Evolutionary conservation across 768 basidiomycete genomes (phyloP).

Genomic region (Leucocoprinus birnbaumii): DNA sequence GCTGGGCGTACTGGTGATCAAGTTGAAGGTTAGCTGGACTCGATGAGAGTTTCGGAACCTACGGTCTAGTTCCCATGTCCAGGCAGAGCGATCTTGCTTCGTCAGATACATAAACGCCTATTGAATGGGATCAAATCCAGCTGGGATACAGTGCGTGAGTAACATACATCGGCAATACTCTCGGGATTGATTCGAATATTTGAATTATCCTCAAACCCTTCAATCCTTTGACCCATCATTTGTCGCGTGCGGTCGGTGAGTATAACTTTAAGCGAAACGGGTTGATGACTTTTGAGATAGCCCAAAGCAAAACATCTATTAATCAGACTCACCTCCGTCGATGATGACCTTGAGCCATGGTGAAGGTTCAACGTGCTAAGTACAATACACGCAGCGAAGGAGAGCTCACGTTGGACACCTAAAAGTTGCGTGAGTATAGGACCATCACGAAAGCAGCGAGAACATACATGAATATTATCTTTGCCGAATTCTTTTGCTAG

Average conservation of each 20-base stretch:
- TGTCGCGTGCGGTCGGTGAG: constrained; percentile 27
- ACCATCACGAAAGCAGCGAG: constrained; percentile 22
- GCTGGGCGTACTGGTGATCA: constrained; percentile 37
- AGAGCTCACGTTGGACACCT: constrained; percentile 7
- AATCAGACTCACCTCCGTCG: constrained; percentile 53
- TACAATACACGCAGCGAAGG: not conserved
- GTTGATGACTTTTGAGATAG: too few relatives aligned
- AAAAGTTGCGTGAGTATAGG: not conserved
- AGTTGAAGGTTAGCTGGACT: not conserved
- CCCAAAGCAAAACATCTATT: too few relatives aligned
- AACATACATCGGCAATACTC: constrained; percentile 64
- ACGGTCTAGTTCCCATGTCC: constrained; percentile 84
- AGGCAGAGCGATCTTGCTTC: constrained; percentile 69
- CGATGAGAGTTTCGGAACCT: constrained; percentile 25
- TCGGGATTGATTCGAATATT: constrained; percentile 56
- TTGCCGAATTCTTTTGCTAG: constrained; percentile 74
- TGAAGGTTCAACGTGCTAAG: not conserved
- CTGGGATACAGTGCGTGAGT: not conserved
- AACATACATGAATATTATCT: constrained; percentile 73
- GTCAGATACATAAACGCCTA: constrained; percentile 69
- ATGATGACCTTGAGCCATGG: constrained; percentile 52
- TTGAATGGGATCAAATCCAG: not conserved
- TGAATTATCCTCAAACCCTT: constrained; percentile 40
- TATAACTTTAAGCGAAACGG: constrained; percentile 25
- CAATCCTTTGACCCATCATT: constrained; percentile 19